Evolutionary conservation across 1,284 basidiomycete genomes (phyloP).

Genomic region (Pseudozyma hubeiensis): DNA sequence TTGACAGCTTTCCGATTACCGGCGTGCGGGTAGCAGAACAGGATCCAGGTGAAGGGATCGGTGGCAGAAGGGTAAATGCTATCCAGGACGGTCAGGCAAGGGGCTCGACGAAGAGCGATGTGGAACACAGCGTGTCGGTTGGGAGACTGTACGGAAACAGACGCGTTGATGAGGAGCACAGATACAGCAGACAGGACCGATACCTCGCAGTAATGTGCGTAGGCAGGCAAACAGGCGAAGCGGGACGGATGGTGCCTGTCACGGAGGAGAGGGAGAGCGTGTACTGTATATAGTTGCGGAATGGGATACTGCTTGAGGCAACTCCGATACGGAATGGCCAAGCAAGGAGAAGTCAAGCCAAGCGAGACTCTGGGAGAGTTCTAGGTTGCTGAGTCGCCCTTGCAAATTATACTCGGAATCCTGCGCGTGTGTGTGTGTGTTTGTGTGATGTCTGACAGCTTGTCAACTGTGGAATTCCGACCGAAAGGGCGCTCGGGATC

Average conservation of each 20-base stretch:
- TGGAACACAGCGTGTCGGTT: not conserved
- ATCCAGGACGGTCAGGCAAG: conserved; percentile 1
- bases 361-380: not conserved
- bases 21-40: not conserved
- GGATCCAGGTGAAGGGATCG: not conserved
- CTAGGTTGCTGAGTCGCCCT: not conserved
- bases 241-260: not conserved
- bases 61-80: not conserved
- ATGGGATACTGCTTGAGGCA: not conserved
- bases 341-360: not conserved
- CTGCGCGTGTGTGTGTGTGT: not conserved
- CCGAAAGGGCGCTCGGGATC: not conserved
- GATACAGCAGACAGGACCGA: not conserved
- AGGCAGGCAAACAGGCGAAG: too few relatives aligned
- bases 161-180: not conserved
- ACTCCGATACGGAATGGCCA: not conserved
- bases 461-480: not conserved
- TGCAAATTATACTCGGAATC: not conserved
- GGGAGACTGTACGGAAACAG: not conserved
- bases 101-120: not conserved
- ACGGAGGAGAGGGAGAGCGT: not conserved
- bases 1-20: too few relatives aligned
- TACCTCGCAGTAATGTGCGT: too few relatives aligned
- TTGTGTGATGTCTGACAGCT: not conserved
- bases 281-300: not conserved